phyloP scores from a whole-genome alignment of 2,329 filamentous ascomycete species.

The Aspergillus sp. region DNA sequence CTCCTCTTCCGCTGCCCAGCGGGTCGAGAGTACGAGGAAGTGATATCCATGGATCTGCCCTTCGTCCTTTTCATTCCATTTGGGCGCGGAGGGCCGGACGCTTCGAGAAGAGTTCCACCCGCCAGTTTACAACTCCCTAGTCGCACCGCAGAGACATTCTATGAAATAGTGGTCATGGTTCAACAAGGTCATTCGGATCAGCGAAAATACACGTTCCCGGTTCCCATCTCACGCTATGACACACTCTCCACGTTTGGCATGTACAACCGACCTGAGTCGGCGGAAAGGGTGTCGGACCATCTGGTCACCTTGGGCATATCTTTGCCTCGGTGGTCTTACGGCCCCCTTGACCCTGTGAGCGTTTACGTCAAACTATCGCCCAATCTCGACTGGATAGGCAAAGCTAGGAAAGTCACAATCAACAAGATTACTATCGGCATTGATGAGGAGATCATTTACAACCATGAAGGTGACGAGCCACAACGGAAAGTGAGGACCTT shows the following conservation, averaged over 20 bases:
- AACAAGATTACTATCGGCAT: conserved; percentile 91
- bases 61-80: conserved; percentile 98
- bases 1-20: conserved; percentile 83
- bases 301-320: conserved; percentile 89
- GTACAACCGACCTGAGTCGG: conserved; percentile 95
- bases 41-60: conserved; percentile 93
- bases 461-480: conserved; percentile 94
- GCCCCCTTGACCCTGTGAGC: conserved; percentile 89
- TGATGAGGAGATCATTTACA: conserved; percentile 98
- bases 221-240: conserved; percentile 90
- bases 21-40: conserved; percentile 81
- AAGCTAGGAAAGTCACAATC: conserved; percentile 89
- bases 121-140: conserved; percentile 87
- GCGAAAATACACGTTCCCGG: conserved; percentile 86
- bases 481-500: conserved; percentile 86
- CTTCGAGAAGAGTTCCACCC: conserved; percentile 84
- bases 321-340: conserved; percentile 93
- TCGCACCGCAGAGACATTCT: conserved; percentile 93
- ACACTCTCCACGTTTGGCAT: conserved; percentile 98
- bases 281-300: conserved; percentile 83
- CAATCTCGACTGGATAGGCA: conserved; percentile 86
- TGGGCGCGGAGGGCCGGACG: conserved; percentile 85
- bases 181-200: conserved; percentile 86
- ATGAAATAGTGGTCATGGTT: conserved; percentile 93
- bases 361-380: conserved; percentile 94